Conservation (phyloP, 208 protist species). For the Polymyxa betae region DNA sequence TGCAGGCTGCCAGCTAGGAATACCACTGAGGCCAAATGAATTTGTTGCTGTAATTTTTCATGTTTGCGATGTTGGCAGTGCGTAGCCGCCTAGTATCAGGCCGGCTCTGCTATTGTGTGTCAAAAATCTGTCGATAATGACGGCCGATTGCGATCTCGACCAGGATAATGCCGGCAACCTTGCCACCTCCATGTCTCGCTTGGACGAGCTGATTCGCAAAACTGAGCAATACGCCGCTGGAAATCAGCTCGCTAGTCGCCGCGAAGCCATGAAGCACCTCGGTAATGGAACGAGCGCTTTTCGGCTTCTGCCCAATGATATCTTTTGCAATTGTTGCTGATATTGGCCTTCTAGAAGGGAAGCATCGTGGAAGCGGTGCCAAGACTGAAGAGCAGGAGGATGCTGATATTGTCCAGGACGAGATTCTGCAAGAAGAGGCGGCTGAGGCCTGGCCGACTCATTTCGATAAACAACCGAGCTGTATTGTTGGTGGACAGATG, state of each 20-base stretch:
- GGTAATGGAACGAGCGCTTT: not conserved
- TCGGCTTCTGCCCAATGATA: not conserved
- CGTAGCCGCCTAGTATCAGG: too few relatives aligned
- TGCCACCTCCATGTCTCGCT: not conserved
- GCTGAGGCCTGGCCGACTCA: conserved; percentile 1
- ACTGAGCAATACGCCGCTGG: conserved; percentile 2
- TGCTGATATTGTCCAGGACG: conserved; percentile 50
- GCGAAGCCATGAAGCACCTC: not conserved
- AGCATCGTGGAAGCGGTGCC: not conserved
- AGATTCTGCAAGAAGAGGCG: not conserved
- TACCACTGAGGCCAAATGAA: too few relatives aligned
- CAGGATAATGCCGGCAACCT: too few relatives aligned
- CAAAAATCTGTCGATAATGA: too few relatives aligned
- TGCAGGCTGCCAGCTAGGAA: too few relatives aligned
- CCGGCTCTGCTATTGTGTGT: too few relatives aligned
- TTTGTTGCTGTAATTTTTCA: too few relatives aligned
- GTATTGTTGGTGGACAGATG: conserved; percentile 10
- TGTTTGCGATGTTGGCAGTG: too few relatives aligned
- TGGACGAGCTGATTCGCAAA: conserved; percentile 32
- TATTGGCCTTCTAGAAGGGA: not conserved
- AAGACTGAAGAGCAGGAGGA: conserved; percentile 46
- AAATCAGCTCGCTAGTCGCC: not conserved
- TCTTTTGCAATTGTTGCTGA: too few relatives aligned
- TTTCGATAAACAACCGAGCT: conserved; percentile 19
- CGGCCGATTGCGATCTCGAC: too few relatives aligned